Percentiles rank a stretch among this genome's conserved stretches.
phyloP scores from a whole-genome alignment of 2,329 filamentous ascomycete species.

The Neopestalotiopsis clavispora region DNA sequence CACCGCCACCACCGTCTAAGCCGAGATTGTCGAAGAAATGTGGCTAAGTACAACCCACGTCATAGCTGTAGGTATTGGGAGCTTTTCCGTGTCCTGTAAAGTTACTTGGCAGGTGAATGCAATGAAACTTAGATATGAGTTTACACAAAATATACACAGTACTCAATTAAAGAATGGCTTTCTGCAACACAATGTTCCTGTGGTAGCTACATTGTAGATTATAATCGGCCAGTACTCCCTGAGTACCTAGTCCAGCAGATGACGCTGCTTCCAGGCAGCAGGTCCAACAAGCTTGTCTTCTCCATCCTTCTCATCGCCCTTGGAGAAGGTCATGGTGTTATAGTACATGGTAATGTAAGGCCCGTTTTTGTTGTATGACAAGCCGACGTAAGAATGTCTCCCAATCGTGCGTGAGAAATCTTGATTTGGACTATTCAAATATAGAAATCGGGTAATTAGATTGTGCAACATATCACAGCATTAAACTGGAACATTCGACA shows the following conservation, averaged over 20 bases:
- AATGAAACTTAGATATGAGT: too few species aligned
- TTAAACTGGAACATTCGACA: neutral
- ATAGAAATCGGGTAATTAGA: neutral
- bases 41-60: too few species aligned
- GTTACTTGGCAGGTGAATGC: too few species aligned
- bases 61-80: too few species aligned
- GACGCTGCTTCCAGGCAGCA: neutral
- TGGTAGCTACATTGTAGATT: neutral
- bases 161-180: too few species aligned
- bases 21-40: too few species aligned
- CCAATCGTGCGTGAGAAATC: neutral
- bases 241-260: neutral
- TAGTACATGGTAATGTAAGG: slow-evolving; percentile 7
- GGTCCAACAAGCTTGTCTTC: neutral
- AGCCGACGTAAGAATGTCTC: neutral
- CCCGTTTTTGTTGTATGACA: neutral
- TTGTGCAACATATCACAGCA: neutral
- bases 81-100: too few species aligned
- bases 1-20: too few species aligned
- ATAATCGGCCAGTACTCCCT: neutral
- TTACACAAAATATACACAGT: too few species aligned
- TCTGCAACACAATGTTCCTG: too few species aligned
- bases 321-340: neutral
- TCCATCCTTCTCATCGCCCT: neutral
- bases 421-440: neutral